phyloP scores from a whole-genome alignment of 2,329 filamentous ascomycete species.

The Fusarium sp. region DNA sequence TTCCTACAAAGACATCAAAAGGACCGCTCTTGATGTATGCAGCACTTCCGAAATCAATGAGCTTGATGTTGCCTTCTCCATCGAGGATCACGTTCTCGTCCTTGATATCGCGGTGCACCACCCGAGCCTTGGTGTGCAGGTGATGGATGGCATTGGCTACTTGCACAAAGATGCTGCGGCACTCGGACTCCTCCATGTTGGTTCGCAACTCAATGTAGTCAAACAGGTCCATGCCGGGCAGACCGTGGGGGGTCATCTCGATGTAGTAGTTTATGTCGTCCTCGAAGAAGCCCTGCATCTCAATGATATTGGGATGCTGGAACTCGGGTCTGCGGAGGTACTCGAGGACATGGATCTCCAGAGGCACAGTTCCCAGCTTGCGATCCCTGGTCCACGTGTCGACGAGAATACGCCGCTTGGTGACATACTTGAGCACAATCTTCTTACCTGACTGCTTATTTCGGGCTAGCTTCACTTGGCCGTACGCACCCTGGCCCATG shows the following conservation, averaged over 20 bases:
- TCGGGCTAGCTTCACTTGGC: slow-evolving; percentile 93
- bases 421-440: slow-evolving; percentile 97
- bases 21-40: slow-evolving; percentile 98
- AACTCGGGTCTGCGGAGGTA: slow-evolving; percentile 83
- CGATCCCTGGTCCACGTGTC: slow-evolving; percentile 98
- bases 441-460: slow-evolving; percentile 85
- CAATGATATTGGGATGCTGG: slow-evolving; percentile 76
- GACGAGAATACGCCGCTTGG: slow-evolving; percentile 94
- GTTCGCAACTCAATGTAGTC: slow-evolving; percentile 97
- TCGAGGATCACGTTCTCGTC: slow-evolving; percentile 98
- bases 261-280: slow-evolving; percentile 97
- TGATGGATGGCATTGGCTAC: slow-evolving; percentile 92
- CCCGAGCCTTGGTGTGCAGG: slow-evolving; percentile 87
- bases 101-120: slow-evolving; percentile 98
- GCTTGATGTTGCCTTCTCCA: slow-evolving; percentile 93
- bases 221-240: slow-evolving; percentile 98
- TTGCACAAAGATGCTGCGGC: slow-evolving; percentile 93
- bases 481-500: slow-evolving; percentile 98
- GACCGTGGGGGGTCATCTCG: slow-evolving; percentile 94
- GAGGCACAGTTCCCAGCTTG: slow-evolving; percentile 89
- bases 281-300: slow-evolving; percentile 80
- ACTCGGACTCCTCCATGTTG: slow-evolving; percentile 96
- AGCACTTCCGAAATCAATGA: slow-evolving; percentile 98
- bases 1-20: slow-evolving; percentile 98
- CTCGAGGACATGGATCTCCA: slow-evolving; percentile 97